Conservation (phyloP, 352 stramenopile species). For the Pythium pyrilobum region DNA sequence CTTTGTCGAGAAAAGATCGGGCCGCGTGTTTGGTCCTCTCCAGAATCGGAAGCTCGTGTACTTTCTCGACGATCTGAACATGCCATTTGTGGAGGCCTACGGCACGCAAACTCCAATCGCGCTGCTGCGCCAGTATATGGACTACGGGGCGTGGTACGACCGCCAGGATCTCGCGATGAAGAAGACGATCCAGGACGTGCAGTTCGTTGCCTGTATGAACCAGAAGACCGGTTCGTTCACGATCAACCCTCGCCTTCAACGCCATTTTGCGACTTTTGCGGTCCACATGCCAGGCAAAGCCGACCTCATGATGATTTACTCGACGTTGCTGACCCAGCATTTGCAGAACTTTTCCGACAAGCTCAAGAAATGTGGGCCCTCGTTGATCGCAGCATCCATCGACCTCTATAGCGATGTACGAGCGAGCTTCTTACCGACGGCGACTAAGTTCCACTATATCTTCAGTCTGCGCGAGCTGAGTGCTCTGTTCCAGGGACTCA, state of each 20-base stretch:
- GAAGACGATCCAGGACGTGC: slow-evolving; percentile 86
- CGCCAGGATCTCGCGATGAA: slow-evolving; percentile 80
- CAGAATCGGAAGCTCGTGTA: slow-evolving; percentile 81
- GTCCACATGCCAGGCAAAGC: slow-evolving; percentile 56
- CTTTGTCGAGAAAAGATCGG: slow-evolving; percentile 82
- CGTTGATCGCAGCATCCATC: slow-evolving; percentile 76
- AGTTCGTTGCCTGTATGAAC: slow-evolving; percentile 90
- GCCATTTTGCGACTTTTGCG: slow-evolving; percentile 85
- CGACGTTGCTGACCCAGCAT: slow-evolving; percentile 57
- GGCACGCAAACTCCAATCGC: slow-evolving; percentile 88
- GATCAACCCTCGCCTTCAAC: slow-evolving; percentile 82
- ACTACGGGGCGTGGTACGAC: slow-evolving; percentile 91
- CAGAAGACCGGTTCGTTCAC: slow-evolving; percentile 87
- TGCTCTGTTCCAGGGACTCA: slow-evolving; percentile 85
- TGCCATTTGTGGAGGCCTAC: slow-evolving; percentile 84
- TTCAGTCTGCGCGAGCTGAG: slow-evolving; percentile 91
- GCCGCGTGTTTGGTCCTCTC: slow-evolving; percentile 77
- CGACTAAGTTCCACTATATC: slow-evolving; percentile 92
- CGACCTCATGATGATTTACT: slow-evolving; percentile 71
- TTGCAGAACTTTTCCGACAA: slow-evolving; percentile 70
- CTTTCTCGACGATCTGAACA: slow-evolving; percentile 91
- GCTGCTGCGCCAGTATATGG: slow-evolving; percentile 88
- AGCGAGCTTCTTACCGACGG: slow-evolving; percentile 80
- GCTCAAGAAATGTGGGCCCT: slow-evolving; percentile 59
- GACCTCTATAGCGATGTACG: slow-evolving; percentile 75